Evolutionary conservation across 1,284 basidiomycete species (phyloP), one percentile per base, ranked within the genome.

Genomic region (Takashimella koratensis): DNA sequence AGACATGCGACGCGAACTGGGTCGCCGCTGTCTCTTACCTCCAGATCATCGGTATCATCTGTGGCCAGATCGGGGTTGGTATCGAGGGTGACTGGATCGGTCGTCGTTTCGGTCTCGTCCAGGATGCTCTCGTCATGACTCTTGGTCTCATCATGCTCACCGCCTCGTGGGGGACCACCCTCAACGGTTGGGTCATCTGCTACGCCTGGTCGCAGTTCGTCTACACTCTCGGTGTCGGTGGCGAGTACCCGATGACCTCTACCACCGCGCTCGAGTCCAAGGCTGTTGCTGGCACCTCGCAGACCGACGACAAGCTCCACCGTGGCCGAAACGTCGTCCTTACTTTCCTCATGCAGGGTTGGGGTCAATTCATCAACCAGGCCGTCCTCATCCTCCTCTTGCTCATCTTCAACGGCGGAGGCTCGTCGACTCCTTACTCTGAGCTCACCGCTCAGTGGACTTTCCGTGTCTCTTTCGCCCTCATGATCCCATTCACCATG

Each of bases 11-110:
- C 60, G 54, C 63, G 39, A 70, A 76, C 56, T 80, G 79, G 79
- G 61, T 79, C 52, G 68, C 74, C 22, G 77, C 77, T n/a, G 72
- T 70, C 16, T 58, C 59, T 47, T 61, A 65, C 54, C 54, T 69
- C 26, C 66, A 67, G 44, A 66, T 68, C 48, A 58, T 66, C 21
- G 80, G 79, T 67, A 81, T 82, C 68, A 81, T 82, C 49, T 64
- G 77, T 47, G 81, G 80, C 49, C 81, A 82, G 66, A 73, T 81
- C 54, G 63, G 74, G 48, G 81, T 82, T 60, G 81, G 81, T 49
- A 65, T 80, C 63, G 80, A 82, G 64, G 80, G 78, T 50, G 81
- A 82, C 63, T 82, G 79, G 79, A 78, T 82, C 55, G 80, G 80
- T 39, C 73, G 80, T 52, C 73, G 73, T 58, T 78, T 79, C 54